Evolutionary conservation across 2,329 filamentous ascomycete genomes (phyloP), one percentile per base, ranked within the genome.

Genomic region (Microdochium paspali): DNA sequence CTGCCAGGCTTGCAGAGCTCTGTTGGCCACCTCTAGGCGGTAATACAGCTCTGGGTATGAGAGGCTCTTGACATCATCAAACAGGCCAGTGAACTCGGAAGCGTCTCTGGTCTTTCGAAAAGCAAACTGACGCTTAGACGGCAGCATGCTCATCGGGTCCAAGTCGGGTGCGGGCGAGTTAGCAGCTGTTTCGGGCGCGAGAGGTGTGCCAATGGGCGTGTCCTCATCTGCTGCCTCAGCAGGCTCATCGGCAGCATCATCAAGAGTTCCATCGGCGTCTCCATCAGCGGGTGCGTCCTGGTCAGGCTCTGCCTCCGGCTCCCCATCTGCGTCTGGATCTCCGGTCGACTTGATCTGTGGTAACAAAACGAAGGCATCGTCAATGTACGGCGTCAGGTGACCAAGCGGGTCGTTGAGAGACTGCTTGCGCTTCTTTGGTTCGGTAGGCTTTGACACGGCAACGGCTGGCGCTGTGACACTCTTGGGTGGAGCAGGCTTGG

Each of bases 91-190:
- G 49, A 73, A 78, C 9, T 76, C 71, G 3, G 73, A 66, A 0
- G 74, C 64, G 39, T 76, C 67, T 25, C 74, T 70, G 7, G 79
- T 61, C 56, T 77, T 75, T 45, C 68, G 68, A 56, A 74, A 80
- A 3, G 60, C 58, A 53, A 68, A 79, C 40, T 65, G 66, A 30
- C 61, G 62, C 30, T 46, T 54, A 20, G 52, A 44, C 20, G 47
- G 44, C 12, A 50, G 45, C 18, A 47, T 50, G 6, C 35, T 31
- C 10, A 48, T 45, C 2, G 51, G 15, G 1, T 57, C 58, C 15
- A 46, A 23, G n/a, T 60, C 60, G 57, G 54, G 65, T 54, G 32
- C 62, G 50, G 47, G 68, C 55, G 49, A 68, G 58, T 53, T 71
- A 57, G 51, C 61, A 46, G 46, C 66, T 57, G 50, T 75, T 42